Conservation (phyloP, 805 yeast genomes). For the Zygosaccharomyces pseudorouxii region DNA sequence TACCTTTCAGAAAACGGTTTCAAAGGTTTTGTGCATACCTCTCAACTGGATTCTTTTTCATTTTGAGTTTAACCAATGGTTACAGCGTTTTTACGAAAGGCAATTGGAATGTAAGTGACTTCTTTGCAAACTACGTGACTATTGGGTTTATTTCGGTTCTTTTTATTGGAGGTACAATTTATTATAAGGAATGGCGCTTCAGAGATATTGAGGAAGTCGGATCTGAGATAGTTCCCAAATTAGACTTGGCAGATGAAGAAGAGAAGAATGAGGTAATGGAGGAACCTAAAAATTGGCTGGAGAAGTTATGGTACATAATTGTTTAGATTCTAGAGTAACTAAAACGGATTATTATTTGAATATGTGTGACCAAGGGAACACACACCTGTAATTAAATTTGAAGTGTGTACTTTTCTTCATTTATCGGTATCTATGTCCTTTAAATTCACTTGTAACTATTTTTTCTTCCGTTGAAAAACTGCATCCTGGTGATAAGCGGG, state of each 20-base stretch:
- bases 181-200: not conserved
- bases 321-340: slow-evolving; percentile 36
- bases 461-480: too few species aligned
- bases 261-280: slow-evolving; percentile 1
- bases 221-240: not conserved
- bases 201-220: not conserved
- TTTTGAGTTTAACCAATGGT: not conserved
- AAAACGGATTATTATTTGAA: not conserved
- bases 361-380: not conserved
- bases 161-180: not conserved
- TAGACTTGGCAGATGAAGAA: not conserved
- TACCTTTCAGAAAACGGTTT: not conserved
- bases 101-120: not conserved
- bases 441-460: too few species aligned
- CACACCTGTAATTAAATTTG: too few species aligned
- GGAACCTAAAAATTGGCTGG: not conserved
- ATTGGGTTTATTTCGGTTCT: not conserved
- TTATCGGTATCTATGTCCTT: too few species aligned
- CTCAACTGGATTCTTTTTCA: not conserved
- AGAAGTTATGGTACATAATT: not conserved
- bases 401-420: too few species aligned
- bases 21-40: not conserved
- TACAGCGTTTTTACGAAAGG: not conserved
- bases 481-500: too few species aligned
- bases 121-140: not conserved